Conservation (phyloP, 2,329 filamentous ascomycete genomes). For the Colletotrichum lindemuthianum region DNA sequence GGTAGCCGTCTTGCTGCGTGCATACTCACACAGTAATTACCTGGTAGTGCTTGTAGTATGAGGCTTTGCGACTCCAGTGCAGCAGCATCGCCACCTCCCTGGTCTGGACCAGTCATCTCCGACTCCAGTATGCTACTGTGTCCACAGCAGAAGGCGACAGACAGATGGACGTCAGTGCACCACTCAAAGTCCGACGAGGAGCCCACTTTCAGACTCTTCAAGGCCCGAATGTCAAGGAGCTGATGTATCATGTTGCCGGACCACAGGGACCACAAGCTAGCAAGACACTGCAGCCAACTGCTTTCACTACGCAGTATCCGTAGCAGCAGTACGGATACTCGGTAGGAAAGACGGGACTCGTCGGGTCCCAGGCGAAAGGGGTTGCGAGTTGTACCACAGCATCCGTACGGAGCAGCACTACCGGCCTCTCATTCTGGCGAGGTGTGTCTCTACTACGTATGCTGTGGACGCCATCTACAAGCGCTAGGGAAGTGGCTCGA, state of each 20-base stretch:
- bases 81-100: conserved; percentile 29
- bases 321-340: too few species aligned
- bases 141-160: neutral
- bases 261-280: neutral
- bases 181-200: conserved; percentile 12
- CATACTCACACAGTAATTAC: neutral
- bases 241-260: neutral
- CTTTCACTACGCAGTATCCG: conserved; percentile 1
- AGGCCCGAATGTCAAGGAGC: conserved; percentile 7
- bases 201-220: conserved; percentile 9
- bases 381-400: too few species aligned
- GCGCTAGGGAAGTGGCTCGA: too few species aligned
- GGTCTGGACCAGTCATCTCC: conserved; percentile 18
- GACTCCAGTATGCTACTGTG: too few species aligned
- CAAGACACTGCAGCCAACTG: neutral
- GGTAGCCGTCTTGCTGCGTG: neutral
- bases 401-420: too few species aligned
- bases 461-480: too few species aligned
- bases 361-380: too few species aligned
- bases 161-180: conserved; percentile 5
- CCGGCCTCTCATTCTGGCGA: too few species aligned
- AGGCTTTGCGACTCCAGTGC: neutral
- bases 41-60: conserved; percentile 1
- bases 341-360: too few species aligned
- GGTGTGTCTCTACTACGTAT: too few species aligned